Evolutionary conservation across 352 stramenopile species (phyloP).

Genomic region (Phytophthora crassamura): DNA sequence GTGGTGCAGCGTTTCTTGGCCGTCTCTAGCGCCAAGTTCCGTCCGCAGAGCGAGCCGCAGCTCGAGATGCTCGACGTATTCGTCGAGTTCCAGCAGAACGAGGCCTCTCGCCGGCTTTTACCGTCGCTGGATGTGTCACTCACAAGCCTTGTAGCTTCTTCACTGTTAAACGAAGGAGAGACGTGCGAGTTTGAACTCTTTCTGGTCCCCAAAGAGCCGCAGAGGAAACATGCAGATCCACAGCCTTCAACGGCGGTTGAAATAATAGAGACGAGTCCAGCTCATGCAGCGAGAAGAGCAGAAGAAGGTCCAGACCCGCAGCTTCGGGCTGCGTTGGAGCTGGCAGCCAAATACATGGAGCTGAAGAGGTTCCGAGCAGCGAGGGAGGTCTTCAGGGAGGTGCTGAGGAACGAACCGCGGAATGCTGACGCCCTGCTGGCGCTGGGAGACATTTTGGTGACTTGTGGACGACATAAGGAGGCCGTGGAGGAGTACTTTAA

Average conservation of each 20-base stretch:
- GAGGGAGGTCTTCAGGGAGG: constrained; percentile 50
- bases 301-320: constrained; percentile 28
- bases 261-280: constrained; percentile 7
- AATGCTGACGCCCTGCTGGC: constrained; percentile 60
- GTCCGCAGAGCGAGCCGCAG: constrained; percentile 24
- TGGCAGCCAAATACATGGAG: constrained; percentile 53
- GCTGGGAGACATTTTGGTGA: constrained; percentile 58
- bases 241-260: constrained; percentile 3
- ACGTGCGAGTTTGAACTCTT: constrained; percentile 53
- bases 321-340: constrained; percentile 38
- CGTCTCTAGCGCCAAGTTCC: constrained; percentile 56
- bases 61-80: constrained; percentile 47
- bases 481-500: constrained; percentile 50
- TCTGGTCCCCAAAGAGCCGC: constrained; percentile 27
- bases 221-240: constrained; percentile 12
- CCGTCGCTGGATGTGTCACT: constrained; percentile 29
- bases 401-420: constrained; percentile 44
- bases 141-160: constrained; percentile 21
- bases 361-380: constrained; percentile 56
- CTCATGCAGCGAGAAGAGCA: constrained; percentile 6
- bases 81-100: constrained; percentile 47
- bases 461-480: constrained; percentile 46
- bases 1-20: constrained; percentile 49
- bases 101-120: constrained; percentile 25
- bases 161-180: not conserved